A percentile compares a stretch with the other conserved stretches of the same genome.
These are phyloP conservation scores for Carex parvula DNA, from an alignment of 176 grass and related monocot genomes.

Conservation along the genomic window DNA sequence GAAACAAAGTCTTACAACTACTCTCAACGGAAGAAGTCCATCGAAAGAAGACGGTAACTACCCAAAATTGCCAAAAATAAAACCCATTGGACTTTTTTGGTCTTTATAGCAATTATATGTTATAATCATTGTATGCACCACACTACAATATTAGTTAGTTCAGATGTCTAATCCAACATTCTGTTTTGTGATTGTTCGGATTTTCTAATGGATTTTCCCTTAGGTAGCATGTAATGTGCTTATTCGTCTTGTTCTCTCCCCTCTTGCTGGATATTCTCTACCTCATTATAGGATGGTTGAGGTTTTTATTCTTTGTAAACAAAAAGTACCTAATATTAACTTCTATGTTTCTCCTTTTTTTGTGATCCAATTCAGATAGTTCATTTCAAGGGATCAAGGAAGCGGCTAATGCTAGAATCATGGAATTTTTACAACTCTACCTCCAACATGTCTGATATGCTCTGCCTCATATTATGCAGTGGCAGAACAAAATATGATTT, in stretches of 20 bases:
- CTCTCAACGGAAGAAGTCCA: too few relatives aligned
- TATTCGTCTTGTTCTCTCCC: neutral
- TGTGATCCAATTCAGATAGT: conserved; percentile 46
- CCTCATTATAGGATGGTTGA: neutral
- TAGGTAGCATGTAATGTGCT: neutral
- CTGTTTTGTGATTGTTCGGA: neutral
- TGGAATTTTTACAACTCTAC: conserved; percentile 86
- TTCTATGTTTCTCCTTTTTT: neutral
- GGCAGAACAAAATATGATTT: conserved; percentile 95
- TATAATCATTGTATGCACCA: neutral
- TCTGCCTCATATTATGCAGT: conserved; percentile 78
- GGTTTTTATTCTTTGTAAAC: neutral
- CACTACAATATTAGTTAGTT: neutral
- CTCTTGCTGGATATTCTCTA: neutral
- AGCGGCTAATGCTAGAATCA: conserved; percentile 81
- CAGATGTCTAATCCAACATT: neutral
- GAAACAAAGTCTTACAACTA: too few relatives aligned
- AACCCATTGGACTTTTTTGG: too few relatives aligned
- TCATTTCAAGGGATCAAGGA: conserved; percentile 96
- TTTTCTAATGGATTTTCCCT: neutral
- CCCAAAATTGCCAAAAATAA: too few relatives aligned
- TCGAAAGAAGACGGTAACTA: too few relatives aligned
- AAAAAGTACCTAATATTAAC: neutral
- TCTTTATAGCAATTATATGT: neutral
- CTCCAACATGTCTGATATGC: conserved; percentile 54